phyloP scores from a whole-genome alignment of 352 stramenopile species.

The Pythium periplocum region DNA sequence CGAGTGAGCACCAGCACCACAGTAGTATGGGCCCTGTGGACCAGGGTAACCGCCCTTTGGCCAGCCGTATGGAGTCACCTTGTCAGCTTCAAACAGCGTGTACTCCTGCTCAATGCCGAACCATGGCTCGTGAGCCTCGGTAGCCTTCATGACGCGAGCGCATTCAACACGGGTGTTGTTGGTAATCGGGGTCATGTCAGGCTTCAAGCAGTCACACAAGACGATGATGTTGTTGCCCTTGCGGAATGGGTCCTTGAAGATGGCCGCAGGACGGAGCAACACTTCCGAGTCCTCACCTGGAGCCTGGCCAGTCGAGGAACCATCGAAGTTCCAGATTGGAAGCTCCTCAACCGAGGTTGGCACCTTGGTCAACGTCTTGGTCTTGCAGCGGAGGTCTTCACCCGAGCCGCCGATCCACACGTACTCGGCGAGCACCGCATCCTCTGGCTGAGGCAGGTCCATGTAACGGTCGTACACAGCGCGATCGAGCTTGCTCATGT shows the following conservation, averaged over 20 bases:
- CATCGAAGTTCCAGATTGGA: constrained; percentile 98
- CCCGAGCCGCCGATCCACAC: constrained; percentile 94
- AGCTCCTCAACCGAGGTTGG: constrained; percentile 74
- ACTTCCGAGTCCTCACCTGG: constrained; percentile 96
- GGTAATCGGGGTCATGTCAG: constrained; percentile 87
- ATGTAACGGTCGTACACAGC: constrained; percentile 81
- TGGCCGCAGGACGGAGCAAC: constrained; percentile 88
- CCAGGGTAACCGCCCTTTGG: constrained; percentile 86
- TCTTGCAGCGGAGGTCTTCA: constrained; percentile 92
- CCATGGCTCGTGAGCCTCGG: constrained; percentile 69
- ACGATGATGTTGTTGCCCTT: constrained; percentile 94
- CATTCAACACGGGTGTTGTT: constrained; percentile 89
- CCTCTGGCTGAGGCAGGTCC: constrained; percentile 38
- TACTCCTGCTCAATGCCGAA: constrained; percentile 98
- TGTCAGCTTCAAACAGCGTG: constrained; percentile 89
- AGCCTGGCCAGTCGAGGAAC: constrained; percentile 95
- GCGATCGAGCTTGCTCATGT: constrained; percentile 81
- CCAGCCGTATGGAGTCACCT: constrained; percentile 89
- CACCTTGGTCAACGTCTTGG: constrained; percentile 82
- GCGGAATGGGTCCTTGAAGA: constrained; percentile 97
- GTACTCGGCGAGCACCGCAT: constrained; percentile 88
- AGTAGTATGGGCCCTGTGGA: constrained; percentile 92
- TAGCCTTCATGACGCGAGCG: constrained; percentile 64
- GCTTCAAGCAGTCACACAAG: constrained; percentile 97
- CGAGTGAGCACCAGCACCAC: constrained; percentile 92